Evolutionary conservation across 2,329 filamentous ascomycete genomes (phyloP).

Genomic region (Ophiostoma angusticollis): DNA sequence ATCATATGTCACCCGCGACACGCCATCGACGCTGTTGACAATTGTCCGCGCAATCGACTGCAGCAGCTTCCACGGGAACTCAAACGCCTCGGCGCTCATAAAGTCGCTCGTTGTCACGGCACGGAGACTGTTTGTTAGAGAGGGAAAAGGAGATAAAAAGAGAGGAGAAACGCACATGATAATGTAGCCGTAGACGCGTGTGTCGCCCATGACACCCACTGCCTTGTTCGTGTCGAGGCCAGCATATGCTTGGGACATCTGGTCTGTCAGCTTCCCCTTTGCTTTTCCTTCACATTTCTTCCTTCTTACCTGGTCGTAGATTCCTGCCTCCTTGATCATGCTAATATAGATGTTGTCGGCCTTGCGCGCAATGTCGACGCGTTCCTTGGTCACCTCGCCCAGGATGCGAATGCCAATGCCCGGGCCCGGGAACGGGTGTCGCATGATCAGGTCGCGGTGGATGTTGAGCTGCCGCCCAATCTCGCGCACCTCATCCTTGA

Average conservation of each 20-base stretch:
- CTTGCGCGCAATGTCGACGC: slow-evolving; percentile 65
- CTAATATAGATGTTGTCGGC: slow-evolving; percentile 69
- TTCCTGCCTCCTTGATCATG: slow-evolving; percentile 57
- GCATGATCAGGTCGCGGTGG: slow-evolving; percentile 60
- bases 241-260: slow-evolving; percentile 36
- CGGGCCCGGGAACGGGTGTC: slow-evolving; percentile 32
- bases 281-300: slow-evolving; percentile 3
- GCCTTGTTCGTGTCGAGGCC: slow-evolving; percentile 30
- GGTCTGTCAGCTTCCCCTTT: no score
- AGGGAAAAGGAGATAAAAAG: neutral
- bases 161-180: slow-evolving; percentile 7
- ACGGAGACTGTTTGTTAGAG: slow-evolving; percentile 22
- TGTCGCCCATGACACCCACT: slow-evolving; percentile 30
- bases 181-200: slow-evolving; percentile 19
- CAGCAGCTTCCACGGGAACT: slow-evolving; percentile 53
- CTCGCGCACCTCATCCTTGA: slow-evolving; percentile 61
- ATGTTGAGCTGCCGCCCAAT: slow-evolving; percentile 60
- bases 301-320: slow-evolving; percentile 46
- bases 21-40: slow-evolving; percentile 62
- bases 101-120: slow-evolving; percentile 45
- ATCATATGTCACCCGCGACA: slow-evolving; percentile 60
- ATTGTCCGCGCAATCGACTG: slow-evolving; percentile 54
- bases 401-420: slow-evolving; percentile 66
- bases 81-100: slow-evolving; percentile 62
- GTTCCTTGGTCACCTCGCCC: slow-evolving; percentile 69